phyloP scores from a whole-genome alignment of 2,329 filamentous ascomycete species.

The Zasmidium angulare region DNA sequence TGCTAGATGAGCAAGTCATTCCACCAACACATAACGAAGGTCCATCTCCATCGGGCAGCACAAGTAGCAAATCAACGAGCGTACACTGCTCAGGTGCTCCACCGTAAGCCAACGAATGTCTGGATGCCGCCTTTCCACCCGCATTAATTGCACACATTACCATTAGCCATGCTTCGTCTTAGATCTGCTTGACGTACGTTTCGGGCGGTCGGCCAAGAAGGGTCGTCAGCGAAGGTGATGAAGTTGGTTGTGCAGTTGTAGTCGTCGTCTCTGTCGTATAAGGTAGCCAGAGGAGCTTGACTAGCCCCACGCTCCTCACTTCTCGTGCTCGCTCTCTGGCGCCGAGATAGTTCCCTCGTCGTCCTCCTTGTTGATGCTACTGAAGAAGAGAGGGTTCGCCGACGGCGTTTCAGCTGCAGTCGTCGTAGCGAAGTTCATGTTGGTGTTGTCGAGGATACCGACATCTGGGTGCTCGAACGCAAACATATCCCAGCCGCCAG shows the following conservation, averaged over 20 bases:
- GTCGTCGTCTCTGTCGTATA: background rate
- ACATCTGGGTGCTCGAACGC: background rate
- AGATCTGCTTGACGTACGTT: background rate
- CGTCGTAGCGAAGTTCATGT: constrained; percentile 5
- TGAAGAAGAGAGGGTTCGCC: constrained; percentile 31
- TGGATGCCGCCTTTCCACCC: background rate
- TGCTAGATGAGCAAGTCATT: background rate
- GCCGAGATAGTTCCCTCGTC: constrained; percentile 36
- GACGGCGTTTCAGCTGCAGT: constrained; percentile 9
- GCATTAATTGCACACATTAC: constrained; percentile 26
- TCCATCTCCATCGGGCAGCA: background rate
- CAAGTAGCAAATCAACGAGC: constrained; percentile 3
- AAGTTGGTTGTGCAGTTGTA: background rate
- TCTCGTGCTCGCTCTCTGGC: constrained; percentile 20
- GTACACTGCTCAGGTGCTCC: constrained; percentile 1
- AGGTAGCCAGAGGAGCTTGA: too few species aligned
- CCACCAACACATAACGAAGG: background rate
- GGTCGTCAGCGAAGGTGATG: background rate
- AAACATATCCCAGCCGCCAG: constrained; percentile 15
- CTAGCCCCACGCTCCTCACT: background rate
- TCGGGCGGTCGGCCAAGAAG: background rate
- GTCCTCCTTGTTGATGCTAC: constrained; percentile 26
- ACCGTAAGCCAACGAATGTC: constrained; percentile 2
- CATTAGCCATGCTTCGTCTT: constrained; percentile 10
- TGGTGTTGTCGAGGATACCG: background rate